Evolutionary conservation across 768 basidiomycete genomes (phyloP), one percentile per base, ranked within the genome.

Genomic region (Gloeopeniophorella convolvens): DNA sequence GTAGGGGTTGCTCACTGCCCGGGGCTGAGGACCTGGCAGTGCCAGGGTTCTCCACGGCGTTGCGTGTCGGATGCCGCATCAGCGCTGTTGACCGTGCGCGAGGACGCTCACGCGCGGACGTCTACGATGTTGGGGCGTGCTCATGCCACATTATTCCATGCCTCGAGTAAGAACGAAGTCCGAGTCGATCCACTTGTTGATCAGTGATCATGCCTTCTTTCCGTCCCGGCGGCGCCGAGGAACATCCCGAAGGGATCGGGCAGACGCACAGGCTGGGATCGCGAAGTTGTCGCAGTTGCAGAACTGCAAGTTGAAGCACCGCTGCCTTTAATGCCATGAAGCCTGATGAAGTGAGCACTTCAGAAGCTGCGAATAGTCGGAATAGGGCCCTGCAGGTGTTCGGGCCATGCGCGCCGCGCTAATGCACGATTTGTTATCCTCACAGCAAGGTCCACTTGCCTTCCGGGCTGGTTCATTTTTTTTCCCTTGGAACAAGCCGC

Each of bases 401-500:
- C n/a, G n/a, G n/a, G n/a, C n/a, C n/a, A n/a, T n/a, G n/a, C n/a
- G n/a, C n/a, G n/a, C 6, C 33, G 21, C 32, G 4, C 20, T 18
- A 11, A 13, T 30, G 27, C 23, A 32, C 37, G 28, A 41, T 26
- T 36, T 20, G 8, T 39, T 45, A 13, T 42, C n/a, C 20, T 42
- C 23, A 15, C 45, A 16, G 45, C 36, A n/a, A n/a, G n/a, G 34
- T 40, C 27, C 39, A 42, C 52, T 31, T 26, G 35, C 18, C 51
- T 54, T 54, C 52, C 43, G 12, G 43, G 31, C 24, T 48, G 52
- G 31, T 54, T 54, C 44, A 32, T 54, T 42, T 48, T 20, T n/a
- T 28, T 28, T 42, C 24, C 28, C 32, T 30, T 37, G 42, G 42
- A 47, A 47, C 47, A 48, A 48, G 52, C 52, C 46, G 52, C 52